Percentiles rank a stretch among this genome's conserved stretches.
phyloP scores from a whole-genome alignment of 768 basidiomycete genomes.

The Mycena sanguinolenta region DNA sequence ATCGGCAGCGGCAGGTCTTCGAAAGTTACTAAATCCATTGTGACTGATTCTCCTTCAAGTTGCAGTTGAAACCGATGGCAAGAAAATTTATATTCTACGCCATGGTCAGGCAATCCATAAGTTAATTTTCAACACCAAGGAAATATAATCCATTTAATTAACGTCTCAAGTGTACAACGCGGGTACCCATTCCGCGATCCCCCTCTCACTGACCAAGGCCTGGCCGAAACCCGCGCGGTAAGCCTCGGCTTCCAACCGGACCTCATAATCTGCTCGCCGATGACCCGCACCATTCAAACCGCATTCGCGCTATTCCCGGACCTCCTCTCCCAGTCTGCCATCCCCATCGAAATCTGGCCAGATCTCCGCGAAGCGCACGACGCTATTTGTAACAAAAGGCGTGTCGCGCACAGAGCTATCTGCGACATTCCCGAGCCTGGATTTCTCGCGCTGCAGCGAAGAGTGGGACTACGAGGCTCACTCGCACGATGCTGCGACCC shows the following conservation, averaged over 20 bases:
- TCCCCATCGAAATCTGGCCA: conserved; percentile 34
- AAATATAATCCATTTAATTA: background rate
- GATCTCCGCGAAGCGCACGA: conserved; percentile 38
- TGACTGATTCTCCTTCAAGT: too few relatives aligned
- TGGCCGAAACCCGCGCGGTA: conserved; percentile 26
- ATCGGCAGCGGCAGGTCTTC: too few relatives aligned
- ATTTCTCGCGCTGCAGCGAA: conserved; percentile 36
- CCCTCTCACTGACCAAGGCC: conserved; percentile 34
- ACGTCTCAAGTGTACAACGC: conserved; percentile 31
- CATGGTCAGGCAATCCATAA: conserved; percentile 37
- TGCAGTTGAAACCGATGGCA: conserved; percentile 3
- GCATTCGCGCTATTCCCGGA: conserved; percentile 21
- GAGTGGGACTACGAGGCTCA: conserved; percentile 37
- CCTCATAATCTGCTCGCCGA: conserved; percentile 38
- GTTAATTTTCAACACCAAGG: background rate
- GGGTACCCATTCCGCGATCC: conserved; percentile 38
- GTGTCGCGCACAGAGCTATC: conserved; percentile 25
- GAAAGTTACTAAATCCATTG: too few relatives aligned
- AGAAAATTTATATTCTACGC: conserved; percentile 30
- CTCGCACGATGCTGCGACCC: conserved; percentile 27
- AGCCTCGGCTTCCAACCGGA: conserved; percentile 29
- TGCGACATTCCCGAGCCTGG: conserved; percentile 21
- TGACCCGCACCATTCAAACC: conserved; percentile 39
- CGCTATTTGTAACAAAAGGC: conserved; percentile 37
- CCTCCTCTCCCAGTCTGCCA: conserved; percentile 9